These are phyloP conservation scores for Acaromyces ingoldii DNA, from an alignment of 1,284 basidiomycete species.

Conservation along the genomic window DNA sequence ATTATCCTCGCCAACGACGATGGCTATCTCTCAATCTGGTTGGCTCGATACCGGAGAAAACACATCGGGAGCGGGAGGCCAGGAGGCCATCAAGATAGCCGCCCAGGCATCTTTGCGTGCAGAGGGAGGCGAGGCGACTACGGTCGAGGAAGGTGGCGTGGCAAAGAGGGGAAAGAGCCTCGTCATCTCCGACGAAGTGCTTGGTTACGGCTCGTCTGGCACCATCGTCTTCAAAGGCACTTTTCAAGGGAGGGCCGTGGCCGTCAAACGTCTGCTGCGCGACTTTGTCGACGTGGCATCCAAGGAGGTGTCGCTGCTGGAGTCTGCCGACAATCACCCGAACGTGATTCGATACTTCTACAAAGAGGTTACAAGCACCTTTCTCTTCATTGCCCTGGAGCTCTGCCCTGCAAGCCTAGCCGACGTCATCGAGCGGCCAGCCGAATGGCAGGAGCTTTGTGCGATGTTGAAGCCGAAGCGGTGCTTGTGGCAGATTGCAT, in stretches of 20 bases:
- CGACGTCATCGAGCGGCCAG: slow-evolving; percentile 71
- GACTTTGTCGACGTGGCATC: slow-evolving; percentile 93
- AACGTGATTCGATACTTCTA: slow-evolving; percentile 97
- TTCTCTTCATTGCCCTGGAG: slow-evolving; percentile 95
- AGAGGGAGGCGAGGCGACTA: neutral
- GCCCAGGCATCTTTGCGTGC: slow-evolving; percentile 11
- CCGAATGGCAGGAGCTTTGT: slow-evolving; percentile 34
- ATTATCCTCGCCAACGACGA: no score
- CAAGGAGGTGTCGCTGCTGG: slow-evolving; percentile 87
- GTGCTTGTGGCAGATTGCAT: slow-evolving; percentile 79
- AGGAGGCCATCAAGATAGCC: slow-evolving; percentile 21
- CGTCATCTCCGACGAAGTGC: slow-evolving; percentile 43
- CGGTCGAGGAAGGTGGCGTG: neutral
- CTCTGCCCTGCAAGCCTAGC: slow-evolving; percentile 90
- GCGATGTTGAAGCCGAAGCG: slow-evolving; percentile 65
- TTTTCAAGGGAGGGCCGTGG: slow-evolving; percentile 89
- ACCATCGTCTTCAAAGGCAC: slow-evolving; percentile 91
- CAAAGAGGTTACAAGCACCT: slow-evolving; percentile 71
- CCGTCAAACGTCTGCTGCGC: slow-evolving; percentile 88
- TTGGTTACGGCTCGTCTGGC: slow-evolving; percentile 88
- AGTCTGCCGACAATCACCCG: slow-evolving; percentile 86
- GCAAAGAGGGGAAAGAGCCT: slow-evolving; percentile 8
- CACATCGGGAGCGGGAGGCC: slow-evolving; percentile 12
- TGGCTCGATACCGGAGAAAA: no score
- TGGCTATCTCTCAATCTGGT: no score